Percentiles rank a stretch among this genome's conserved stretches.
Conservation (phyloP, 2,329 filamentous ascomycete species). For the Xylaria sp. region DNA sequence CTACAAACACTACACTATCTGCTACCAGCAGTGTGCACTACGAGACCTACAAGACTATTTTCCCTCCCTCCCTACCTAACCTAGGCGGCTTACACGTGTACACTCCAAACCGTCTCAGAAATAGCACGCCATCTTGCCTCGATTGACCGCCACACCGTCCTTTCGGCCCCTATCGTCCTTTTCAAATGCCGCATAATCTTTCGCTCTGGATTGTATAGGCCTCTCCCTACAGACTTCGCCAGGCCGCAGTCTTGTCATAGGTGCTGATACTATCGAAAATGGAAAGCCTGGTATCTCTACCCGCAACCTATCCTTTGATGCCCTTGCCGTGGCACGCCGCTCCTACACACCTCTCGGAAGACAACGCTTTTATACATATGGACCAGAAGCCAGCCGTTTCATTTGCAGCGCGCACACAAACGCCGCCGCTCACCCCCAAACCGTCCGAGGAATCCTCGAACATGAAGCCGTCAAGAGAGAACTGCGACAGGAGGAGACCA, state of each 20-base stretch:
- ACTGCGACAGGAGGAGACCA: slow-evolving; percentile 63
- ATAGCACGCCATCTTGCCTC: slow-evolving; percentile 47
- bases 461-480: slow-evolving; percentile 52
- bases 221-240: slow-evolving; percentile 1
- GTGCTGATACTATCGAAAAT: slow-evolving; percentile 35
- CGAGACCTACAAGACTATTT: neutral
- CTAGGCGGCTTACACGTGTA: slow-evolving; percentile 11
- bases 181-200: slow-evolving; percentile 43
- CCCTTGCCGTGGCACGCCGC: slow-evolving; percentile 25
- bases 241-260: slow-evolving; percentile 34
- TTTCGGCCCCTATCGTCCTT: slow-evolving; percentile 27
- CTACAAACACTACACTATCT: neutral
- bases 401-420: slow-evolving; percentile 31
- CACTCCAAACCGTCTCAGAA: slow-evolving; percentile 33
- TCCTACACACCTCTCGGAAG: slow-evolving; percentile 20
- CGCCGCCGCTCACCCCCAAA: slow-evolving; percentile 34
- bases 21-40: neutral
- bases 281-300: slow-evolving; percentile 41
- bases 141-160: slow-evolving; percentile 42
- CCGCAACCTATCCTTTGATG: slow-evolving; percentile 30
- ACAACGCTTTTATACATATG: slow-evolving; percentile 24
- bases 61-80: no score
- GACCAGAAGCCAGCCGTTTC: slow-evolving; percentile 23
- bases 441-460: slow-evolving; percentile 38
- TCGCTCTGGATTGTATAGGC: slow-evolving; percentile 14